These are phyloP conservation scores for Podila minutissima DNA, from an alignment of 192 early-diverging fungal species.

Conservation along the genomic window DNA sequence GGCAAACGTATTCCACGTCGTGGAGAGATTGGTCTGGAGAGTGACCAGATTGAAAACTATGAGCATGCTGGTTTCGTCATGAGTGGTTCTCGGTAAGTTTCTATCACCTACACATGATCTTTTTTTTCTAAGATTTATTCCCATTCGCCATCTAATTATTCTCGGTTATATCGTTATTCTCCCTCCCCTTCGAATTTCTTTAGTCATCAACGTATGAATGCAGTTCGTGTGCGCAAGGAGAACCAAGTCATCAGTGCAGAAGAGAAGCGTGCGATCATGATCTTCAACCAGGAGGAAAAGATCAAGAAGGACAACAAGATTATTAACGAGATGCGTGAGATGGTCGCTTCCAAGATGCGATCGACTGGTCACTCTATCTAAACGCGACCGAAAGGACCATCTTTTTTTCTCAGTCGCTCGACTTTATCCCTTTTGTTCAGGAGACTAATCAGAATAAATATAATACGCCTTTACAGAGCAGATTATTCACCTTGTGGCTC, in stretches of 20 bases:
- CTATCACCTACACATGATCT: background rate
- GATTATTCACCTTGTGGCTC: no score
- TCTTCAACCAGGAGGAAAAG: constrained; percentile 91
- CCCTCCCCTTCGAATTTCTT: background rate
- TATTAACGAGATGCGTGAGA: constrained; percentile 90
- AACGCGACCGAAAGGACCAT: background rate
- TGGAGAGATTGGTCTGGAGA: constrained; percentile 95
- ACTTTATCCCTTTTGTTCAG: background rate
- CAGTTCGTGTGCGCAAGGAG: constrained; percentile 95
- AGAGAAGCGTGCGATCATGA: constrained; percentile 87
- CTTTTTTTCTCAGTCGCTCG: background rate
- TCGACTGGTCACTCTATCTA: constrained; percentile 43
- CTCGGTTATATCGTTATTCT: background rate
- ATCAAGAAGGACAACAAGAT: constrained; percentile 91
- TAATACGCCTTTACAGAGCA: no score
- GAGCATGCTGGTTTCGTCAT: constrained; percentile 95
- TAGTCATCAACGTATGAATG: constrained; percentile 92
- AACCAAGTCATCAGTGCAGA: constrained; percentile 97
- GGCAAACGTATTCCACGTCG: constrained; percentile 96
- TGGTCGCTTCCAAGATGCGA: constrained; percentile 72
- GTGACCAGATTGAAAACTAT: constrained; percentile 83
- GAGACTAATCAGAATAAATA: background rate
- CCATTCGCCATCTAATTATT: background rate
- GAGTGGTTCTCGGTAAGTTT: constrained; percentile 86
- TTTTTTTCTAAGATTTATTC: background rate